Conservation (phyloP, 2,329 filamentous ascomycete genomes). For the Alternaria triticimaculans region DNA sequence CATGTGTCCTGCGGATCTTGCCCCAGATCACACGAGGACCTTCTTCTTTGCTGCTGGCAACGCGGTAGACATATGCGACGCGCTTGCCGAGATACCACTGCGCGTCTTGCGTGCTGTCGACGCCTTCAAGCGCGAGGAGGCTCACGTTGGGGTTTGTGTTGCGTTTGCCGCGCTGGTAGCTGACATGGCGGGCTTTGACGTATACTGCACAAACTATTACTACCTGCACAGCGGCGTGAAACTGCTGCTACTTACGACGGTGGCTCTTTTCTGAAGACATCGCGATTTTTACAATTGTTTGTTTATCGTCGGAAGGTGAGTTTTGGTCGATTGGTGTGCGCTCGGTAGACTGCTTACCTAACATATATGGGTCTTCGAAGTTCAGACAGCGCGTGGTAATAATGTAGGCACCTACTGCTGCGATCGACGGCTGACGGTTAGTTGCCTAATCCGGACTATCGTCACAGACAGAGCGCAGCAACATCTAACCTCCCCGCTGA, state of each 20-base stretch:
- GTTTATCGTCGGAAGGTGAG: not conserved
- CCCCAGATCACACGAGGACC: slow-evolving; percentile 86
- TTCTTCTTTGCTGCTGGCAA: slow-evolving; percentile 74
- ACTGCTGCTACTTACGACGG: slow-evolving; percentile 9
- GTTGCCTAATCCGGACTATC: not conserved
- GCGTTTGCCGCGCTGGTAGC: slow-evolving; percentile 87
- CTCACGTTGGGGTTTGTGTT: slow-evolving; percentile 64
- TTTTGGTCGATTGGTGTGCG: slow-evolving; percentile 12
- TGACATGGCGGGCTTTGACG: slow-evolving; percentile 88
- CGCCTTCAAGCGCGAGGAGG: slow-evolving; percentile 97
- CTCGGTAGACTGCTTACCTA: slow-evolving; percentile 15
- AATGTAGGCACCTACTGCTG: not conserved
- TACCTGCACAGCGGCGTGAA: not conserved
- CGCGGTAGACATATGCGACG: slow-evolving; percentile 96
- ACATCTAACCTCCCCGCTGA: not conserved
- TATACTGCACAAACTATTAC: slow-evolving; percentile 10
- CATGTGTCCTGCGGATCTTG: slow-evolving; percentile 81
- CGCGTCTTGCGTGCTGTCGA: slow-evolving; percentile 85
- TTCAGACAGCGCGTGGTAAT: not conserved
- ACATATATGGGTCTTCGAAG: not conserved
- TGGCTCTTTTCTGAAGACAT: slow-evolving; percentile 20
- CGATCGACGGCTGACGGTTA: not conserved
- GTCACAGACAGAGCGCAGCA: not conserved
- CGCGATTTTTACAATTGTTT: slow-evolving; percentile 1
- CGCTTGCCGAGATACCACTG: slow-evolving; percentile 98